Evolutionary conservation across 1,139 yeast genomes (phyloP).

Genomic region (Saccharomyces pastorianus): DNA sequence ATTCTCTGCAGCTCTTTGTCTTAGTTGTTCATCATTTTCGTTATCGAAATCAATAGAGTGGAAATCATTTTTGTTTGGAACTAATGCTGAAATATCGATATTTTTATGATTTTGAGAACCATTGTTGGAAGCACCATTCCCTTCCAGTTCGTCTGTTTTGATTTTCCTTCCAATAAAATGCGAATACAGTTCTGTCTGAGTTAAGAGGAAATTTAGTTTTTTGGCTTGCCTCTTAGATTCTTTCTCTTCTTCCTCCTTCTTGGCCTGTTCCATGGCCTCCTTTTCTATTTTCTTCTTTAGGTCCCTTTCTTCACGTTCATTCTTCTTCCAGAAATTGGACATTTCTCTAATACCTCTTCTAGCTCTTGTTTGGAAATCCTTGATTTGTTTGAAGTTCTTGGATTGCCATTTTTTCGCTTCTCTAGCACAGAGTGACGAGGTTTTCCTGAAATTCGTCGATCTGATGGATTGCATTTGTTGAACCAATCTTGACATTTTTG

Average conservation of each 20-base stretch:
- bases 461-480: slow-evolving; percentile 74
- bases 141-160: slow-evolving; percentile 79
- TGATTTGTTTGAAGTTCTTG: slow-evolving; percentile 79
- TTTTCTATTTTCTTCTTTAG: slow-evolving; percentile 81
- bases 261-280: slow-evolving; percentile 82
- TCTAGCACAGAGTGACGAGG: slow-evolving; percentile 82
- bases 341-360: slow-evolving; percentile 96
- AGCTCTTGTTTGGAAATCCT: slow-evolving; percentile 87
- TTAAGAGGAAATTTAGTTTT: slow-evolving; percentile 87
- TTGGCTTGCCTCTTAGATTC: slow-evolving; percentile 91
- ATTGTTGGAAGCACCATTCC: slow-evolving; percentile 32
- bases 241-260: slow-evolving; percentile 89
- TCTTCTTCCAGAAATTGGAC: slow-evolving; percentile 95
- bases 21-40: slow-evolving; percentile 75
- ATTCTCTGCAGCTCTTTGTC: slow-evolving; percentile 80
- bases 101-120: slow-evolving; percentile 16
- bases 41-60: slow-evolving; percentile 75
- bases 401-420: slow-evolving; percentile 96
- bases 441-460: slow-evolving; percentile 72
- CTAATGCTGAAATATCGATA: slow-evolving; percentile 32
- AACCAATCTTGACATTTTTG: slow-evolving; percentile 70
- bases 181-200: slow-evolving; percentile 93
- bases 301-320: slow-evolving; percentile 92
- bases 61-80: slow-evolving; percentile 46
- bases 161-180: slow-evolving; percentile 94